phyloP scores from a whole-genome alignment of 768 basidiomycete genomes.

The Leccinum longicurvipes region DNA sequence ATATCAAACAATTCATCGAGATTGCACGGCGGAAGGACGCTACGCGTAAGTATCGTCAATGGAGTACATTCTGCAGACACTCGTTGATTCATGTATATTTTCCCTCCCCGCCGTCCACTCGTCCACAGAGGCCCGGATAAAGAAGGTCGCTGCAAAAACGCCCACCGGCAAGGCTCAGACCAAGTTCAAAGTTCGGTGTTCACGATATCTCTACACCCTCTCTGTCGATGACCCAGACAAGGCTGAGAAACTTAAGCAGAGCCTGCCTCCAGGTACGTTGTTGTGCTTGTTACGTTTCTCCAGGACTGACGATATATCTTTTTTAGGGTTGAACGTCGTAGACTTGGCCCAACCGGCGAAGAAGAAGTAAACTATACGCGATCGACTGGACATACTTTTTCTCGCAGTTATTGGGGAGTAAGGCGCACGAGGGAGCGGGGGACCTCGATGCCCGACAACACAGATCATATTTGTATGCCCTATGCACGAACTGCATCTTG shows the following conservation, averaged over 20 bases:
- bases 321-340: slow-evolving; percentile 62
- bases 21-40: slow-evolving; percentile 98
- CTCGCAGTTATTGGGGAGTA: neutral
- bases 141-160: slow-evolving; percentile 76
- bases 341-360: slow-evolving; percentile 61
- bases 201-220: slow-evolving; percentile 96
- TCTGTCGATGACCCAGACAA: slow-evolving; percentile 94
- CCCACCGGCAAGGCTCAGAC: slow-evolving; percentile 75
- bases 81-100: neutral
- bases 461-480: slow-evolving; percentile 17
- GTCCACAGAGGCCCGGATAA: slow-evolving; percentile 90
- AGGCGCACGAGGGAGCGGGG: slow-evolving; percentile 2
- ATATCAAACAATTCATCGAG: slow-evolving; percentile 99
- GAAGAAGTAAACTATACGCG: slow-evolving; percentile 63
- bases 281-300: neutral
- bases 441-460: slow-evolving; percentile 5
- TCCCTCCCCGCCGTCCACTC: neutral
- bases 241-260: slow-evolving; percentile 96
- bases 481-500: slow-evolving; percentile 16
- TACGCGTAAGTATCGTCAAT: slow-evolving; percentile 61
- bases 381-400: slow-evolving; percentile 7
- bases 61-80: neutral
- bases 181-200: slow-evolving; percentile 99
- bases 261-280: slow-evolving; percentile 85
- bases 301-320: neutral